These are phyloP conservation scores for Fomitiporia mediterranea DNA, from an alignment of 1,284 basidiomycete species.

Conservation along the genomic window DNA sequence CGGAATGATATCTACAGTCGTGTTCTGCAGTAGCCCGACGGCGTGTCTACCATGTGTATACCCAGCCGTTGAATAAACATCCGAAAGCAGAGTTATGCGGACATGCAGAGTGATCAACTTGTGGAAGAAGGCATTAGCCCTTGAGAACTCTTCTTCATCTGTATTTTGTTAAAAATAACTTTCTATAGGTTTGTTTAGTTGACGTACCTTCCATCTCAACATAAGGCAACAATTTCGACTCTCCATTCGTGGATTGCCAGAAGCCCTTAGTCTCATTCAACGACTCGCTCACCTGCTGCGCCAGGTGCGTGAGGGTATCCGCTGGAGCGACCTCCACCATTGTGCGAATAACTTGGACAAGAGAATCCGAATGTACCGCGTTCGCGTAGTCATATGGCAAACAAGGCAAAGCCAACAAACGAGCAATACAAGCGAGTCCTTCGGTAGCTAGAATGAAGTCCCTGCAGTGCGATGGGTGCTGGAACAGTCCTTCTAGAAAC, in stretches of 20 bases:
- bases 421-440: slow-evolving; percentile 73
- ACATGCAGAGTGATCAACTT: slow-evolving; percentile 76
- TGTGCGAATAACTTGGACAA: slow-evolving; percentile 84
- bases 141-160: slow-evolving; percentile 43
- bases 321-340: slow-evolving; percentile 84
- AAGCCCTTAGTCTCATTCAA: slow-evolving; percentile 68
- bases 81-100: slow-evolving; percentile 79
- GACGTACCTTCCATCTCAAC: slow-evolving; percentile 49
- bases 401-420: slow-evolving; percentile 79
- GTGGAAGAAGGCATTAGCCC: slow-evolving; percentile 69
- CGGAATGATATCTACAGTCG: slow-evolving; percentile 61
- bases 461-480: slow-evolving; percentile 79
- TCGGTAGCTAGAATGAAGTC: slow-evolving; percentile 82
- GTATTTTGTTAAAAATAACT: slow-evolving; percentile 1
- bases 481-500: slow-evolving; percentile 94
- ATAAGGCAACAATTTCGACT: slow-evolving; percentile 58
- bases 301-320: slow-evolving; percentile 70
- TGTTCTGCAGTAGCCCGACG: slow-evolving; percentile 70
- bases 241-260: slow-evolving; percentile 53
- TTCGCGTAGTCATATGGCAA: slow-evolving; percentile 87
- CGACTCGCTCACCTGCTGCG: slow-evolving; percentile 68
- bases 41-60: slow-evolving; percentile 81
- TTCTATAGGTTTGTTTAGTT: neutral
- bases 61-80: slow-evolving; percentile 83
- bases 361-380: slow-evolving; percentile 76